These are phyloP conservation scores for Trametes cingulata DNA, from an alignment of 768 basidiomycete species.

Conservation along the genomic window DNA sequence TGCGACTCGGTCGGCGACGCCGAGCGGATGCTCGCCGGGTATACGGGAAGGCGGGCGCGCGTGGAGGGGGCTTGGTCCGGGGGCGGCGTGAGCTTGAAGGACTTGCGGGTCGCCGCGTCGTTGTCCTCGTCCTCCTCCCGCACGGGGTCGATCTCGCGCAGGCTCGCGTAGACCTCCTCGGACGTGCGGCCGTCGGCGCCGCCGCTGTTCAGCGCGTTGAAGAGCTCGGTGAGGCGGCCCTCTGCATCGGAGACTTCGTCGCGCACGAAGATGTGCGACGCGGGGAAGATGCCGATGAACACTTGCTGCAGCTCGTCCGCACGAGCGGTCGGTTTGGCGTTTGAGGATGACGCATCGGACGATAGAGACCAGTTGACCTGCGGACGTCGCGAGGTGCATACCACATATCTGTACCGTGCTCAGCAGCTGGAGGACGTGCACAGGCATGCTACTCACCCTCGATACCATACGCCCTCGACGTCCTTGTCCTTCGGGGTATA, in stretches of 20 bases:
- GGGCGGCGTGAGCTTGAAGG: constrained; percentile 71
- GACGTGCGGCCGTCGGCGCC: constrained; percentile 49
- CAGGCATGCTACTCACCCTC: constrained; percentile 67
- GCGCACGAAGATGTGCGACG: constrained; percentile 82
- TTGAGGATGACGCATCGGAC: constrained; percentile 55
- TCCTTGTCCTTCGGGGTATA: constrained; percentile 76
- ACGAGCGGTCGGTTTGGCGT: constrained; percentile 51
- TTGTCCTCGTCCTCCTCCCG: constrained; percentile 70
- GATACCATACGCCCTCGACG: constrained; percentile 84
- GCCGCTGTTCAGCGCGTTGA: constrained; percentile 50
- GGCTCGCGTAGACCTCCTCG: constrained; percentile 29
- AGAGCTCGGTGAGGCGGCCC: constrained; percentile 78
- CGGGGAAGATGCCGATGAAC: constrained; percentile 93
- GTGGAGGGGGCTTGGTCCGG: constrained; percentile 75
- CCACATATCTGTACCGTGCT: constrained; percentile 65
- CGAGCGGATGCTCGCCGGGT: constrained; percentile 69
- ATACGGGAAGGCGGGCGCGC: constrained; percentile 70
- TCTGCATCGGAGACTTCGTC: constrained; percentile 88
- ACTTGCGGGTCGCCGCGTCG: constrained; percentile 46
- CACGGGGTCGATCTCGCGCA: constrained; percentile 49
- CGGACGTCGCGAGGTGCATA: constrained; percentile 76
- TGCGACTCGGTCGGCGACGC: constrained; percentile 66
- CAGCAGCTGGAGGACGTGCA: neutral
- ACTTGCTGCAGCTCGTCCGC: constrained; percentile 83
- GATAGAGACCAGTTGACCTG: constrained; percentile 63